phyloP scores from a whole-genome alignment of 2,329 filamentous ascomycete genomes.

The Sarocladiaceae sp. region DNA sequence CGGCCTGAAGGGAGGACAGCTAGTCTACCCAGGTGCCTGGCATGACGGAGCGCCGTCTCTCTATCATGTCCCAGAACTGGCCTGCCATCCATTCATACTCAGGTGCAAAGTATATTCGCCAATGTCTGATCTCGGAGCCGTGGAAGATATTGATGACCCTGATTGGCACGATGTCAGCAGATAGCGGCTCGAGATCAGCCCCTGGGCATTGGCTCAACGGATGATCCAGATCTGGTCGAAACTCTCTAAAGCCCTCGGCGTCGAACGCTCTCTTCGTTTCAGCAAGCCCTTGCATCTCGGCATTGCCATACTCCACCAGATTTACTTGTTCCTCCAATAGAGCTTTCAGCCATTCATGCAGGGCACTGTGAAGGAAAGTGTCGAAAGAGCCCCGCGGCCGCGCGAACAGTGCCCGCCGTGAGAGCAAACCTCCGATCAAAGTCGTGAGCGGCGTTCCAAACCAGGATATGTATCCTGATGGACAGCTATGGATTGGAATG shows the following conservation, averaged over 20 bases:
- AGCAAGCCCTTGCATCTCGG: background rate
- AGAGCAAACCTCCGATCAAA: background rate
- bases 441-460: background rate
- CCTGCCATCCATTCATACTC: background rate
- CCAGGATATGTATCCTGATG: too few relatives aligned
- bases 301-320: background rate
- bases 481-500: too few relatives aligned
- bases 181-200: too few relatives aligned
- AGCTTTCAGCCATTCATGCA: background rate
- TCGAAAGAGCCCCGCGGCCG: too few relatives aligned
- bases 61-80: background rate
- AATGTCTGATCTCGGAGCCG: background rate
- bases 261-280: too few relatives aligned
- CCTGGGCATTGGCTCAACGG: too few relatives aligned
- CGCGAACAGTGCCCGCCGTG: too few relatives aligned
- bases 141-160: background rate
- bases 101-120: background rate
- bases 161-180: too few relatives aligned
- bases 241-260: too few relatives aligned
- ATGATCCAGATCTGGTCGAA: too few relatives aligned
- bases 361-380: background rate
- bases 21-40: background rate
- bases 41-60: background rate
- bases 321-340: background rate
- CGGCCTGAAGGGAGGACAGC: too few relatives aligned